A percentile compares a stretch with the other conserved stretches of the same genome.
phyloP scores from a whole-genome alignment of 2,329 filamentous ascomycete species.

The Monilinia aucupariae region DNA sequence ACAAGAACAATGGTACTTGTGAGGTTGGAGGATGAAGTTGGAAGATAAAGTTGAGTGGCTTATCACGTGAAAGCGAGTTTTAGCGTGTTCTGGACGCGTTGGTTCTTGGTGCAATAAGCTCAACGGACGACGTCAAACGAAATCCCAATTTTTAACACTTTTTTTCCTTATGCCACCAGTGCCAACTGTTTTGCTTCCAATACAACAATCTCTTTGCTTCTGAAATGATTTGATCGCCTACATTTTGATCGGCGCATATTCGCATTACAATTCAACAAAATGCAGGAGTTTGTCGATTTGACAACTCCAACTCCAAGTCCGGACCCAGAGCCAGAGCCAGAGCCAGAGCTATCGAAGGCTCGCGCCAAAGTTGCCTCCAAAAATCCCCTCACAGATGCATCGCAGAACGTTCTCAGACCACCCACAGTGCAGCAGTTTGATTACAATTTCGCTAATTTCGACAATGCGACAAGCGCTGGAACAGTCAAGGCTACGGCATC shows the following conservation, averaged over 20 bases:
- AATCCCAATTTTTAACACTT: background rate
- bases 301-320: constrained; percentile 11
- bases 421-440: background rate
- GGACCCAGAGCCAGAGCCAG: constrained; percentile 11
- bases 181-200: background rate
- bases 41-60: too few species aligned
- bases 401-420: background rate
- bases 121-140: background rate
- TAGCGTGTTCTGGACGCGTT: background rate
- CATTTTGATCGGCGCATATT: background rate
- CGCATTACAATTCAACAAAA: background rate
- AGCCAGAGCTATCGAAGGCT: constrained; percentile 4
- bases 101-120: too few species aligned
- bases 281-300: constrained; percentile 3
- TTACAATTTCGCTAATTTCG: background rate
- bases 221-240: too few species aligned
- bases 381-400: background rate
- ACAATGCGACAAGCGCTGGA: background rate
- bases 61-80: background rate
- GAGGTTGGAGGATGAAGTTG: too few species aligned
- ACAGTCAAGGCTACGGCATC: background rate
- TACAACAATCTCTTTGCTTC: background rate
- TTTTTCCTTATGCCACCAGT: background rate
- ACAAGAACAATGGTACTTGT: background rate
- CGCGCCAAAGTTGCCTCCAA: background rate